Base-by-base conservation (phyloP, 2,329 filamentous ascomycete genomes). In the Paramyrothecium roridum region DNA sequence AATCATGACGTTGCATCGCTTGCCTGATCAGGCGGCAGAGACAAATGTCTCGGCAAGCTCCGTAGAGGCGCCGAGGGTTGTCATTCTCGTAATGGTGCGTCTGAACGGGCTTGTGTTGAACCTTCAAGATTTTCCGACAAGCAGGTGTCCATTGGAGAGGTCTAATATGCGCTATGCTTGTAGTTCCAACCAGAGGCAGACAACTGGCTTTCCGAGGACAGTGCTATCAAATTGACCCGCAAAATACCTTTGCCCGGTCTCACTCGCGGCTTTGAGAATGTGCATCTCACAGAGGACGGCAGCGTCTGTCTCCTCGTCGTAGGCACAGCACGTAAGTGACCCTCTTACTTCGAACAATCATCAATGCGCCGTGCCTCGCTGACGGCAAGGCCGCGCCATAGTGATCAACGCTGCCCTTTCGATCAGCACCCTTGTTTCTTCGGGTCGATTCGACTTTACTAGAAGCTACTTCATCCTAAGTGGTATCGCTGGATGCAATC, bases 371-470 rank as follows among this genome's bases (percentile, higher is more conserved):
- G n/a, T n/a, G n/a, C n/a, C n/a, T n/a, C n/a, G n/a, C n/a, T n/a
- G n/a, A n/a, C n/a, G n/a, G n/a, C n/a, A n/a, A n/a, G n/a, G n/a
- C 40, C 40, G 20, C 40, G 20, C 40, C 20, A 45, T 54, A 20
- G 57, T 59, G 33, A 61, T 61, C 49, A 61, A 61, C 52, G 59
- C 59, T 13, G 59, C 57, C 17, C 53, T 54, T 3, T 56, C 59
- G 10, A 37, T 59, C 37, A 54, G 49, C 12, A 52, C 53, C 10
- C 13, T 59, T 13, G 12, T 57, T 48, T 23, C 53, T 10, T 56
- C 55, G n/a, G 22, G 13, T 7, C 47, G 43, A 26, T 56, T 61
- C 30, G 55, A 59, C 45, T 37, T 61, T 21, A 48, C 33, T 16
- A 57, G 52, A 45, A 61, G 57, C 1, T 61, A 61, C 56, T 61